Base-by-base conservation (phyloP, 305 asterid species). In the Fraxinus xanthoxyloides region DNA sequence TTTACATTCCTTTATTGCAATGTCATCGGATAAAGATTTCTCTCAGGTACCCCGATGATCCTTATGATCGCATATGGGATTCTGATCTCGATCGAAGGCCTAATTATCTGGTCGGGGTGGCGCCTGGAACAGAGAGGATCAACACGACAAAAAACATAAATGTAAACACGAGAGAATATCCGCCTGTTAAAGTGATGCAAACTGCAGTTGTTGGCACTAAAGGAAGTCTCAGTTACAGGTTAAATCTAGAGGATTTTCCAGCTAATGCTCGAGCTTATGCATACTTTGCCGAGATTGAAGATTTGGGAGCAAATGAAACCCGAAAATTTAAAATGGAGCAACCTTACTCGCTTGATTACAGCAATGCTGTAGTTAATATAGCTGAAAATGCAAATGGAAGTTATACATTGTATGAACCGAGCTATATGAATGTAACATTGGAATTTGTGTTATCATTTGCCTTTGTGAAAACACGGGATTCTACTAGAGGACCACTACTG, bases 381-480 rank as follows among this genome's bases (percentile, higher is more conserved):
- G 97, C 95, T 67, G 99, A 96, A 85, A 96, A 96, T 80, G 99
- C 98, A 12, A 96, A 94, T 40, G 99, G 98, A 32, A 95, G 98
- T 81, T 93, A 91, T 77, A 94, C 93, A 8, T 82, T 96, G 34
- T 96, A 96, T 61, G 99, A 96, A 51, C 99, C 99, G 3, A 96
- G 99, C 84, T 94, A 96, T 90, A 96, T 96, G 97, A 96, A 96
- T 73, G 94, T 94, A 5, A 81, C 97, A 0, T 75, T 96, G 80
- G 93, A 93, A 43, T 96, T 96, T 73, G 95, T 96, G 79, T 87
- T 96, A 72, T 87, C 99, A 10, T 96, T 96, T 79, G 88, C 97
- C 46, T 96, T 96, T 34, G 91, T 78, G 78, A 90, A 90, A 82
- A 96, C 98, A 0, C 81, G 84, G 69, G 99, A 94, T 84, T 94